Base-by-base conservation (phyloP, 192 early-diverging fungal species). In the Rhizoclosmatium sp. region DNA sequence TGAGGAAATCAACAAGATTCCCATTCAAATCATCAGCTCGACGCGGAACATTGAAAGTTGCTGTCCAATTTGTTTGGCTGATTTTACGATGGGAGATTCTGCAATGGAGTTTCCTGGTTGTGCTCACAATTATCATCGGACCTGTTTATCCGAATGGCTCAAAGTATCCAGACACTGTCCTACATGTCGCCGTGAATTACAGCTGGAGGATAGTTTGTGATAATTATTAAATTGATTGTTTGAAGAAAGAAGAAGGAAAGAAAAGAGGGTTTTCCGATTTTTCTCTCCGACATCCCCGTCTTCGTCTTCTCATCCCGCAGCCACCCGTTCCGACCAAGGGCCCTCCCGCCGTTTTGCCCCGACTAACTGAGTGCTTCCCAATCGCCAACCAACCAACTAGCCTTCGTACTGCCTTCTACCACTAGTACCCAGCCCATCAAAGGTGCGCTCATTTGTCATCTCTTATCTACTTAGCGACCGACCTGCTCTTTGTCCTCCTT, bases 31-130 rank as follows among this genome's bases (percentile, higher is more conserved):
- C 1, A 45, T 76, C 39, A 58, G 69, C 69, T 64, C 16, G 10
- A 47, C 61, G n/a, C 4, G 61, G 21, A 14, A 67, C 75, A 67
- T 56, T 61, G 46, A 65, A 39, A 48, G 44, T 62, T 75, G 69
- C 51, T 78, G 79, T 69, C 71, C 79, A 5, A 80, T 80, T 40
- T 80, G 79, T 49, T 47, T 80, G 40, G 71, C 44, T 21, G 72
- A 74, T 7, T 80, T 80, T 60, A 65, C 10, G 41, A 58, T 66
- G 49, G 79, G 79, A 12, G 79, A 75, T n/a, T 42, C 62, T 42
- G 79, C 61, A 46, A 10, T 75, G 47, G 72, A 60, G 44, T 73
- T 58, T 56, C 62, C 72, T 19, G 65, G 73, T 9, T 80, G 79
- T 31, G 14, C 12, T 45, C 79, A 80, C 2, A 47, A 1, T 2